Evolutionary conservation across 2,329 filamentous ascomycete genomes (phyloP), one percentile per base, ranked within the genome.

Genomic region (Elsinoe perseae): DNA sequence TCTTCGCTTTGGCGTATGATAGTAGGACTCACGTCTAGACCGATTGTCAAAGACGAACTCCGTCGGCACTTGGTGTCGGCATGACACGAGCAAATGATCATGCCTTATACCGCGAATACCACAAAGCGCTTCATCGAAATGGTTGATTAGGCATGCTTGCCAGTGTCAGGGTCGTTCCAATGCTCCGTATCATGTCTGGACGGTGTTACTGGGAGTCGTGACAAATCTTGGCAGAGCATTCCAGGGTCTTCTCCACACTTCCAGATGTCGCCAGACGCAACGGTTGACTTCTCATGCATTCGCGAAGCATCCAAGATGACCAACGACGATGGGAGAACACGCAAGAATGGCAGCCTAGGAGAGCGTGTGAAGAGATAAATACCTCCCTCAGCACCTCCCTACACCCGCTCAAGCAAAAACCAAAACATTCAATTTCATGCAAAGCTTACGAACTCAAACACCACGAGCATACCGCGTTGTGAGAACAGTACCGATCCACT

Each of bases 381-480:
- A 50, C 21, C 25, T n/a, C 6, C 25, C 16, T 18, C 2, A 50
- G 23, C 44, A 50, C 25, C 25, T 2, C 21, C 40, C n/a, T 21
- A 7, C 10, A 4, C 12, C 40, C 18, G 25, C 30, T 27, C 44
- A 16, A 50, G 16, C 23, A 32, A 28, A 50, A 32, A 50, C 5
- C 30, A 32, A 20, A 18, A 9, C 25, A 50, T 30, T 18, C 30
- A 3, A 38, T 52, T 23, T 52, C 16, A 56, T 56, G 53, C 53
- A 44, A 16, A 44, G 40, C 27, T 25, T 56, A 36, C 53, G 53
- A 30, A 32, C 53, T 23, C 40, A 46, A 48, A 46, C 53, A 46
- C 66, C 67, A 55, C 64, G 64, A 61, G 59, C 63, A 58, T 63
- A 62, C 62, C 61, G 59, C 56, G 52, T 64, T 60, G 57, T 44